A percentile compares a stretch with the other conserved stretches of the same genome.
Conservation (phyloP, 2,329 filamentous ascomycete genomes). For the Cordyceps tenuipes region DNA sequence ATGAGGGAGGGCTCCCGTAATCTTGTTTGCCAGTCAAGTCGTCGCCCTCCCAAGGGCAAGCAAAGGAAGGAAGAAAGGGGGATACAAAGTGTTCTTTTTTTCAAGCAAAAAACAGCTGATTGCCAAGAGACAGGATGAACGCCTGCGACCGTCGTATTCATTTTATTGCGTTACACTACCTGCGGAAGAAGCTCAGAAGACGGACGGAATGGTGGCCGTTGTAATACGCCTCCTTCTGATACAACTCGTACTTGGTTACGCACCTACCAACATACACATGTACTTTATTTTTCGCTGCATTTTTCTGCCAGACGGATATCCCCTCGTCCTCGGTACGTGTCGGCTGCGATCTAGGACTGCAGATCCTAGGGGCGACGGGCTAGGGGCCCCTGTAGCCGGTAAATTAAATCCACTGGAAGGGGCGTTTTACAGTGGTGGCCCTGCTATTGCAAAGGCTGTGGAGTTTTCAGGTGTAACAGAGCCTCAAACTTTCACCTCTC, state of each 20-base stretch:
- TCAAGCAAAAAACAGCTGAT: too few species aligned
- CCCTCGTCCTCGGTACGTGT: constrained; percentile 6
- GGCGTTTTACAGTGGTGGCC: neutral
- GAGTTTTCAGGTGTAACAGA: too few species aligned
- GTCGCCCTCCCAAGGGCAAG: neutral
- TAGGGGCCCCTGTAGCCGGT: neutral
- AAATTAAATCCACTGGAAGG: neutral
- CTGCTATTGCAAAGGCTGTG: neutral
- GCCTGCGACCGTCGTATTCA: too few species aligned
- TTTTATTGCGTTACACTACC: too few species aligned
- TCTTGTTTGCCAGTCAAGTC: neutral
- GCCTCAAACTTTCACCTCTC: too few species aligned
- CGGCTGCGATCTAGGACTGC: constrained; percentile 8
- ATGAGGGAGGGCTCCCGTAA: neutral
- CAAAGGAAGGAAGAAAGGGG: neutral
- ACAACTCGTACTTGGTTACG: too few species aligned
- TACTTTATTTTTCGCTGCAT: neutral
- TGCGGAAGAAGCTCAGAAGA: too few species aligned
- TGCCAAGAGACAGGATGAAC: too few species aligned
- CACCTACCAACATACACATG: too few species aligned
- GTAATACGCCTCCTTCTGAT: neutral
- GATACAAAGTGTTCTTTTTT: too few species aligned
- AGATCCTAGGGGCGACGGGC: neutral
- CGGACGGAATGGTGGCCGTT: neutral
- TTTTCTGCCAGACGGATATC: neutral